Evolutionary conservation across 2,329 filamentous ascomycete genomes (phyloP), one percentile per base, ranked within the genome.

Genomic region (Penicillium brasilianum): DNA sequence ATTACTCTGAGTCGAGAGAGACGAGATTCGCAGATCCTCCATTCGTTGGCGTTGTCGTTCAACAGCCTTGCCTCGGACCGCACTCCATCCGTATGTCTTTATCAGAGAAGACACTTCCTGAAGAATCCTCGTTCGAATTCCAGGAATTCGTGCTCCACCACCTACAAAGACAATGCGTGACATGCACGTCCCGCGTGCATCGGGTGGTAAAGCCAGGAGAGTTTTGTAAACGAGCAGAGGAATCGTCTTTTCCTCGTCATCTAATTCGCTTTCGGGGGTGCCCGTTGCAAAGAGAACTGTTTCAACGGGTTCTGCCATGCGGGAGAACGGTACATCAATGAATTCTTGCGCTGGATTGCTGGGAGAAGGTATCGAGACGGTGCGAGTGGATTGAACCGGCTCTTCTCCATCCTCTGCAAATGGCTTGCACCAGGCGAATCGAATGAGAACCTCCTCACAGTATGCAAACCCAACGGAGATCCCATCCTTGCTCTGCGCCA

Each of bases 141-240:
- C 95, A 0, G 93, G 85, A 9, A 97, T 87, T 28, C 85, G 85
- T 6, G 92, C 88, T 51, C 90, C 90, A 2, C 92, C 92, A 34
- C 95, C 95, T 0, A 89, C 90, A 71, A 99, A 90, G 16, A 97
- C 82, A 49, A 98, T 90, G 41, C 94, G 90, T 1, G 93, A 88
- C 88, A 97, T 95, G 76, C 94, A 97, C 4, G 89, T 79, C 0
- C 90, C 89, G 25, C 95, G 88, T 4, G 93, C 88, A 75, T 99
- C 95, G 4, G 94, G 80, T 0, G 93, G 91, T 1, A 97, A 82
- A 8, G 87, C 83, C 1, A 96, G 82, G 1, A 99, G 84, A 39
- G 88, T 85, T 56, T 86, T 85, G 77, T 96, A 96, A 2, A 96
- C 82, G 9, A 98, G 83, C 13, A 88, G 74, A 55, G 91, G 91